Percentiles rank a stretch among this genome's conserved stretches.
phyloP scores from a whole-genome alignment of 1,284 basidiomycete genomes.

The Trichosporon coremiiforme region DNA sequence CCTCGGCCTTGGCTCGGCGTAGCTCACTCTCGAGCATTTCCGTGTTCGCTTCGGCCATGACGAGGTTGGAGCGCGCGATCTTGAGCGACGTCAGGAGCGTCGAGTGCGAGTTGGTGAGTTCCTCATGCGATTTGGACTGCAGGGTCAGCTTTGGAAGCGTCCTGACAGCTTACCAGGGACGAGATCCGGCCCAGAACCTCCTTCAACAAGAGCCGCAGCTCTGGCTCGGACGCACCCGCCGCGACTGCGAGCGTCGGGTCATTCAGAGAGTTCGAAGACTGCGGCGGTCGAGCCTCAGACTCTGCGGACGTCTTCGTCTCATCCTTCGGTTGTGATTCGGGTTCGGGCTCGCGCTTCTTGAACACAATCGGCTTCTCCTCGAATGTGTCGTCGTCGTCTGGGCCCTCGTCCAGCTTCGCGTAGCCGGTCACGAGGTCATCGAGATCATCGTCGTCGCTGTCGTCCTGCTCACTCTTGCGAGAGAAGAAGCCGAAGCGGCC shows the following conservation, averaged over 20 bases:
- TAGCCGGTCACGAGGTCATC: constrained; percentile 34
- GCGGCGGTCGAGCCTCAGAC: not conserved
- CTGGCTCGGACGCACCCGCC: constrained; percentile 59
- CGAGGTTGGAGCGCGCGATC: constrained; percentile 79
- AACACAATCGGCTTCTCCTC: constrained; percentile 30
- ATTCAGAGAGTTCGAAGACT: constrained; percentile 11
- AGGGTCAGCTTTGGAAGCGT: constrained; percentile 12
- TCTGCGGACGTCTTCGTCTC: not conserved
- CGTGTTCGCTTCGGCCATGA: constrained; percentile 81
- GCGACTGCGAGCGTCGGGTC: constrained; percentile 14
- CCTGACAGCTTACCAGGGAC: constrained; percentile 64
- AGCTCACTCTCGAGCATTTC: constrained; percentile 91
- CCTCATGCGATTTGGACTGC: constrained; percentile 49
- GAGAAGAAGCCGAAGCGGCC: constrained; percentile 40
- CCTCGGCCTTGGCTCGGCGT: constrained; percentile 57
- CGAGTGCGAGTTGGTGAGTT: constrained; percentile 48
- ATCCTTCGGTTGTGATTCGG: not conserved
- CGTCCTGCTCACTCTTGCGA: constrained; percentile 31
- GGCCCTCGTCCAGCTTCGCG: constrained; percentile 35
- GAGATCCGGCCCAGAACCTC: constrained; percentile 71
- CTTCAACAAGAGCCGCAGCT: constrained; percentile 68
- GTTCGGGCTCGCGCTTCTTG: constrained; percentile 18
- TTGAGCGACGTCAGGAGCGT: constrained; percentile 75
- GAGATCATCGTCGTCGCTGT: constrained; percentile 26
- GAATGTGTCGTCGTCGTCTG: constrained; percentile 39